A percentile compares a stretch with the other conserved stretches of the same genome.
Evolutionary conservation across 352 stramenopile species (phyloP).

Genomic region (Phytophthora cryptogea): DNA sequence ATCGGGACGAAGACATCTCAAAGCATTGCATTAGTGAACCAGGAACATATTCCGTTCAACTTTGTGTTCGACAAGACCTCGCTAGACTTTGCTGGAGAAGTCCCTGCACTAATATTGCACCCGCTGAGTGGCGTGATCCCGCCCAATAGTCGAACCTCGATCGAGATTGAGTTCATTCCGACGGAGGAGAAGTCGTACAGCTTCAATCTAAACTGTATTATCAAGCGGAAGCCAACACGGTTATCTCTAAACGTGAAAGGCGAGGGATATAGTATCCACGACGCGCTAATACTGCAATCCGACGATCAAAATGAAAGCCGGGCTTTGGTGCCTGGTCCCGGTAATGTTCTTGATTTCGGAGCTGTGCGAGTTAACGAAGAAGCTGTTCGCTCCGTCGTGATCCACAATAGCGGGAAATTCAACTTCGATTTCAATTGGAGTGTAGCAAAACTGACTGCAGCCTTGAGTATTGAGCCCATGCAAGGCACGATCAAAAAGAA

Average conservation of each 20-base stretch:
- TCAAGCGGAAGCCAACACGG: conserved; percentile 92
- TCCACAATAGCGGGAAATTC: conserved; percentile 94
- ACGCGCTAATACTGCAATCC: conserved; percentile 52
- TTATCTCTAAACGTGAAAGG: conserved; percentile 95
- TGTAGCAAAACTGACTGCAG: conserved; percentile 41
- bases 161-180: conserved; percentile 92
- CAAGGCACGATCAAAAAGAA: conserved; percentile 90
- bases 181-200: conserved; percentile 93
- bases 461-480: conserved; percentile 67
- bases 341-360: conserved; percentile 87
- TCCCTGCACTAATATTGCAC: conserved; percentile 78
- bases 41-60: conserved; percentile 93
- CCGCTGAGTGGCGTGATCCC: conserved; percentile 91
- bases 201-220: conserved; percentile 92
- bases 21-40: conserved; percentile 90
- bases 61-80: conserved; percentile 94
- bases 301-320: conserved; percentile 51
- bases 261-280: conserved; percentile 93
- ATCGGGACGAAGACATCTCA: conserved; percentile 88
- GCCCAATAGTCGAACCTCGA: conserved; percentile 74
- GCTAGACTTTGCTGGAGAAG: conserved; percentile 80
- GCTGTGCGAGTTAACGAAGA: conserved; percentile 86
- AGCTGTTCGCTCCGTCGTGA: conserved; percentile 62
- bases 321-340: conserved; percentile 26
- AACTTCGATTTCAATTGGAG: conserved; percentile 95